Conservation (phyloP, 2,329 filamentous ascomycete species). For the Xylaria sp. region DNA sequence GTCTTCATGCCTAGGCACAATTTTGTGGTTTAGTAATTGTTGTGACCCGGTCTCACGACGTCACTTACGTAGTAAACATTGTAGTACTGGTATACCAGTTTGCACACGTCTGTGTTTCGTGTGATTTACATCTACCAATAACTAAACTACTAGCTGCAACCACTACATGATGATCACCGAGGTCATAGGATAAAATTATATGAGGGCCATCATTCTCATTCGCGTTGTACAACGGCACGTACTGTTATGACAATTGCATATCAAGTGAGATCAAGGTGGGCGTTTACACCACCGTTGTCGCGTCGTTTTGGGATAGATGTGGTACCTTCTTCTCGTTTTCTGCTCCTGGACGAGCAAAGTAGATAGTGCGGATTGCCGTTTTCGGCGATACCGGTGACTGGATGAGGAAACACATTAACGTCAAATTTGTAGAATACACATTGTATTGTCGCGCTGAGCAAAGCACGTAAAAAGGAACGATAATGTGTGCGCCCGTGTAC, state of each 20-base stretch:
- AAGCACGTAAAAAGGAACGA: not conserved
- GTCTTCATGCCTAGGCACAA: constrained; percentile 25
- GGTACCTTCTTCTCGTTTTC: too few relatives aligned
- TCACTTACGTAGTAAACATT: constrained; percentile 9
- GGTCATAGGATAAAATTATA: not conserved
- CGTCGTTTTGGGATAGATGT: too few relatives aligned
- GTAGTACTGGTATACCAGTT: constrained; percentile 7
- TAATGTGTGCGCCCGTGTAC: too few relatives aligned
- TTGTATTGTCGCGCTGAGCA: not conserved
- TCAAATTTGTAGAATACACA: not conserved
- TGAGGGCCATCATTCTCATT: not conserved
- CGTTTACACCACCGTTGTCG: constrained; percentile 5
- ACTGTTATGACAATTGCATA: constrained; percentile 20
- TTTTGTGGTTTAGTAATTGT: constrained; percentile 15
- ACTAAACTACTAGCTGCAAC: not conserved
- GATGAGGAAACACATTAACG: not conserved
- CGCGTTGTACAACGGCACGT: not conserved
- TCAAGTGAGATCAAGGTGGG: constrained; percentile 17
- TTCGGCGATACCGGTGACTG: constrained; percentile 20
- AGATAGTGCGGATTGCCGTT: constrained; percentile 28
- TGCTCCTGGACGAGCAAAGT: not conserved
- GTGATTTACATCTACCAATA: not conserved
- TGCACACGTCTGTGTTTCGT: constrained; percentile 11
- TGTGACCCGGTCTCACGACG: constrained; percentile 16
- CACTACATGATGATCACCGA: not conserved